Evolutionary conservation across 2,329 filamentous ascomycete genomes (phyloP), one percentile per base, ranked within the genome.

Genomic region (Cladobotryum mycophilum): DNA sequence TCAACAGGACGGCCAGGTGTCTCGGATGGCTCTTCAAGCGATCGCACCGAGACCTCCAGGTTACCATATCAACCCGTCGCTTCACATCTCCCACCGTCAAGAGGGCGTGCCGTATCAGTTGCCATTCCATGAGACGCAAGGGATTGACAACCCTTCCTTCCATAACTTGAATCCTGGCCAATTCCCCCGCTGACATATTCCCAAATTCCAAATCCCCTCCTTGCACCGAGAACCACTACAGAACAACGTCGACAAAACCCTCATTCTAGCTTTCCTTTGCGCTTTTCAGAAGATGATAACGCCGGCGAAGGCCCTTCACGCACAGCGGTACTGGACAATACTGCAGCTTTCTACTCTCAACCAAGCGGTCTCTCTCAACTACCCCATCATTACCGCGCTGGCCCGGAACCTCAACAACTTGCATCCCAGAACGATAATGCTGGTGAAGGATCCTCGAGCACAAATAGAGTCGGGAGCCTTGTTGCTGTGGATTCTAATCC

Each of bases 21-120:
- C 67, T 70, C 54, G 72, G 68, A 49, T 70, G 64, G 56, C 61
- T 3, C 57, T 70, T 34, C 66, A 65, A 8, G 58, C 61, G 22
- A 79, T 81, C 49, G 78, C 78, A 1, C 79, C 79, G 5, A 79
- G 77, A 54, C 78, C 77, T 8, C 52, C 49, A 43, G 61, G 55
- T 41, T 72, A 65, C 57, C 64, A 58, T 17, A 43, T 42, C 18
- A 41, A 40, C 35, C 55, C 55, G 13, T 36, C 50, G 18, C 48
- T 53, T 20, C 13, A 22, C 14, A 33, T 52, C 37, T 17, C 52
- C 36, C 40, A 44, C 14, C 53, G 53, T 5, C 35, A 47, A 4
- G 38, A 40, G 8, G 17, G 41, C 11, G 46, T 41, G 36, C 45
- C 40, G 8, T 48, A 48, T 48, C 46, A 22, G 14, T 44, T 48